These are phyloP conservation scores for Syncephalastrum sp. DNA, from an alignment of 371 early-diverging fungal species.

Conservation along the genomic window DNA sequence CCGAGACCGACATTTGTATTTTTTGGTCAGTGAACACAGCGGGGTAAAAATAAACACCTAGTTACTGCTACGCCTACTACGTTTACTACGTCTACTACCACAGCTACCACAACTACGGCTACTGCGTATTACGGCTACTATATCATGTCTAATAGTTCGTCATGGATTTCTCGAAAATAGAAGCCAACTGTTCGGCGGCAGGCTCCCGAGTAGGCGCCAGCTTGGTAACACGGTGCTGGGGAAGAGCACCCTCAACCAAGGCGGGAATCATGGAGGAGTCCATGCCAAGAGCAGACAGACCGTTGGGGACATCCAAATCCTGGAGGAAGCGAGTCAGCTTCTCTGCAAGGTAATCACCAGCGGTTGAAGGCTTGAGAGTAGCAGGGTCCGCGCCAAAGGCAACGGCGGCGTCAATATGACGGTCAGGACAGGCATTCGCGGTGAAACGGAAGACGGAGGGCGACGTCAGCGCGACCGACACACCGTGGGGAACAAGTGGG, in stretches of 20 bases:
- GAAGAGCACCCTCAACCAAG: constrained; percentile 84
- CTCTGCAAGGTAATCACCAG: constrained; percentile 78
- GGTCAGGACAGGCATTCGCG: constrained; percentile 74
- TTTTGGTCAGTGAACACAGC: background rate
- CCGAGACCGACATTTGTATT: background rate
- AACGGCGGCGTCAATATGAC: constrained; percentile 83
- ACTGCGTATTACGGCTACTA: background rate
- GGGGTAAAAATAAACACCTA: background rate
- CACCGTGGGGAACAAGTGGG: constrained; percentile 68
- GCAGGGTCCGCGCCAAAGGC: constrained; percentile 78
- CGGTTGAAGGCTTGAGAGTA: constrained; percentile 65
- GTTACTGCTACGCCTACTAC: background rate
- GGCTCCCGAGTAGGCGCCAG: constrained; percentile 76
- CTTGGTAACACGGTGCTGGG: constrained; percentile 92
- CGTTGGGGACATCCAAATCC: constrained; percentile 80
- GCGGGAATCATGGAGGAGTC: constrained; percentile 65
- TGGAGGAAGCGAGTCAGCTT: constrained; percentile 73
- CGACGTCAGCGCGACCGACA: constrained; percentile 86
- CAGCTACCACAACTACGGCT: too few relatives aligned
- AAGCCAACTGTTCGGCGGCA: constrained; percentile 65
- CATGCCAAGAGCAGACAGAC: constrained; percentile 81
- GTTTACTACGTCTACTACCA: background rate
- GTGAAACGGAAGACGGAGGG: constrained; percentile 91
- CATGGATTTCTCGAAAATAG: constrained; percentile 70
- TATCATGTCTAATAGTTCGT: constrained; percentile 53